Evolutionary conservation across 371 early-diverging fungal genomes (phyloP), one percentile per base, ranked within the genome.

Genomic region (Paraphysoderma sedebokerense): DNA sequence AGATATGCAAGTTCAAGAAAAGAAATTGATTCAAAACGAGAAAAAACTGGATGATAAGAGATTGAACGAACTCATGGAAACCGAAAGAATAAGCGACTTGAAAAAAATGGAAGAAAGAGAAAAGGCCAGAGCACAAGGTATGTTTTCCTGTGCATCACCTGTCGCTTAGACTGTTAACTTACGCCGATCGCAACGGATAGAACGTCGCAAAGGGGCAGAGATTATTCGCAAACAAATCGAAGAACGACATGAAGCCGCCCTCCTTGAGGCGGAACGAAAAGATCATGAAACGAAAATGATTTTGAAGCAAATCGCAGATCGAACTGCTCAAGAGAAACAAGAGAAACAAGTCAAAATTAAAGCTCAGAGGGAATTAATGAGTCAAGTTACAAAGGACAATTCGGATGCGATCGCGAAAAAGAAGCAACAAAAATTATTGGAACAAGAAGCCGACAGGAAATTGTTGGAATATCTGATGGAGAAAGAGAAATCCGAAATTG

Each of bases 261-360:
- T 73, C 3, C 52, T 73, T 31, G 64, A 67, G 30, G 59, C 65
- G 38, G 70, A 70, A 47, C 50, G 65, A 7, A 47, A 58, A 13
- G 70, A 73, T 46, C 69, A 70, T 32, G 70, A 73, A 47, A 70
- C 66, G n/a, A 61, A 70, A 45, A 53, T 35, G 22, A 70, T 64
- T 29, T 49, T 70, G 19, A 56, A 60, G 17, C 48, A 52, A 8
- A 62, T 66, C 24, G 53, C 51, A 8, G 59, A 57, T 19, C 57
- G 48, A 47, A 49, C 34, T 19, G 68, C 57, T 35, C 62, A 67
- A 36, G 65, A 63, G n/a, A 52, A 57, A 44, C 41, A 20, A 13
- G 67, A 70, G 44, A 72, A 72, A 41, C 52, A 36, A 1, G 53
- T 51, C 23, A 68, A 67, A 52, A 38, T 63, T 37, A 23, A 58